Evolutionary conservation across 2,329 filamentous ascomycete species (phyloP), one percentile per base, ranked within the genome.

Genomic region (Colletotrichum graminicola): DNA sequence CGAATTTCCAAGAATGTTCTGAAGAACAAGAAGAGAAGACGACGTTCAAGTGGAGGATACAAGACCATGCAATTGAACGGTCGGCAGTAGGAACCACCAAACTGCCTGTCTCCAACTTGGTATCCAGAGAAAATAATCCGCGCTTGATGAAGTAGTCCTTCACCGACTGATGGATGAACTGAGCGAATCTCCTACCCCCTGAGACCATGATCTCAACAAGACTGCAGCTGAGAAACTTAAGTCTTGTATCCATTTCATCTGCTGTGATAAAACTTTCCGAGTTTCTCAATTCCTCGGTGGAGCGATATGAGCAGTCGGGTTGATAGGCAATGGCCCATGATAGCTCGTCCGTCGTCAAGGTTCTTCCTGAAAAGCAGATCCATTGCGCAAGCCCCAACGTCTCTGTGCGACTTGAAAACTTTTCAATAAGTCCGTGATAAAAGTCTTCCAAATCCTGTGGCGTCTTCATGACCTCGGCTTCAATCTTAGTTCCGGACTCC

Each of bases 101-200:
- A 21, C 3, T 11, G 16, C 6, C 26, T 54, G 51, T 21, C 16
- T 10, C 29, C 67, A 21, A 21, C 2, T 71, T 52, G 78, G 73
- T 7, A 52, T 67, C 60, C 51, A 70, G 26, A 64, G 32, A 34
- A 56, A 5, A 12, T 16, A 34, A 14, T 32, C 70, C 29, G 16
- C 14, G 56, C 70, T 60, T 45, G 71, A 47, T 23, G 45, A 81
- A 78, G 64, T 78, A 80, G 54, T 81, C 79, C 45, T 78, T 78
- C 52, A 79, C 78, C 3, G 79, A 77, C 62, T 80, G 77, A 39
- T 81, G 79, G 45, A 81, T 81, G 61, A 81, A 79, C 52, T 81
- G 79, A 2, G 79, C 41, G 8, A 8, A 1, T 6, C 6, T 43
- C 16, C 21, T 5, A 6, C 75, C 43, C 75, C 47, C 32, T 12